Base-by-base conservation (phyloP, 371 early-diverging fungal genomes). In the Encephalitozoon intestinalis region DNA sequence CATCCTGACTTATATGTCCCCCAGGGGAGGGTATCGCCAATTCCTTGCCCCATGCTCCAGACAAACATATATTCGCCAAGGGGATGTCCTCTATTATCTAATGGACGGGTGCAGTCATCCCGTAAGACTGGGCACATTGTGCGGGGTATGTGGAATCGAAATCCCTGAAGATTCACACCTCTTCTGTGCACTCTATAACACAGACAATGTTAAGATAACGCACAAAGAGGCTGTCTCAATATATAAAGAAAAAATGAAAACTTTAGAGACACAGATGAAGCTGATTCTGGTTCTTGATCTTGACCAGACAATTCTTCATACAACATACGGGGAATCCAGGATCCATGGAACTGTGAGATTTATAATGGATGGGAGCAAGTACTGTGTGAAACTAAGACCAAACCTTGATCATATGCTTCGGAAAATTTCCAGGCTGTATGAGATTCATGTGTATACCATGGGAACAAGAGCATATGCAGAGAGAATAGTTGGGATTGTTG, bases 361-460 rank as follows among this genome's bases (percentile, higher is more conserved):
- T 65, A 31, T 64, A 11, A 43, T 73, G n/a, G 52, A 67, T 28
- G 21, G 44, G 8, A 12, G 44, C 26, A 70, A 41, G n/a, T 85
- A 67, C 46, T 76, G 58, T 66, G 77, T 82, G 9, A 79, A 75
- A 23, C 53, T 65, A 25, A 80, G 89, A 37, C 94, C 95, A 0
- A 88, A 89, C 8, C 86, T 95, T 11, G 82, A 85, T 7, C 86
- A 89, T 46, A 95, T 97, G 79, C 83, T 98, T 34, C 81, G 87
- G 53, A 78, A 85, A 50, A 80, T 92, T 0, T 84, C 87, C 9
- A 72, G 87, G 67, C 64, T 82, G 25, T 79, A 89, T 82, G 97
- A 97, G 81, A 85, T 97, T 68, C 97, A 96, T 83, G 92, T 98
- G 66, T 98, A 97, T 82, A 97, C 99, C 2, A 94, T 96, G 95